phyloP scores from a whole-genome alignment of 2,329 filamentous ascomycete species.

The Neofusicoccum sp. region DNA sequence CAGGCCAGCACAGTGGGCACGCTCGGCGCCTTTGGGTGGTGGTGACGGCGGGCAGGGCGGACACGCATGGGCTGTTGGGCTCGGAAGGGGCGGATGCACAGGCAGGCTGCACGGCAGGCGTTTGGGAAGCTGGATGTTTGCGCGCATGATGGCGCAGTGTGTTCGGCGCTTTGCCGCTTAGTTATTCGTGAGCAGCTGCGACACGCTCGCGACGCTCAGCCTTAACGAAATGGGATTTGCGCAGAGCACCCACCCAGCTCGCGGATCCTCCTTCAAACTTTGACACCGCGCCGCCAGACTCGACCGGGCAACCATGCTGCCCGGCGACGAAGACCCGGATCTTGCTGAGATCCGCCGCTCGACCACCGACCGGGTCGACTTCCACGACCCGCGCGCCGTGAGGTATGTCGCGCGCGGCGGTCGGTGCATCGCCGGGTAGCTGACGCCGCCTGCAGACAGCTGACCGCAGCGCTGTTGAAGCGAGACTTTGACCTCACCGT shows the following conservation, averaged over 20 bases:
- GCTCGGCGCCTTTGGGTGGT: conserved; percentile 49
- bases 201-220: neutral
- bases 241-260: conserved; percentile 13
- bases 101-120: too few species aligned
- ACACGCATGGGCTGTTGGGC: neutral
- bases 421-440: conserved; percentile 8
- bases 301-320: conserved; percentile 12
- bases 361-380: conserved; percentile 66
- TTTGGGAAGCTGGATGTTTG: too few species aligned
- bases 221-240: conserved; percentile 14
- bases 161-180: too few species aligned
- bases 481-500: conserved; percentile 72
- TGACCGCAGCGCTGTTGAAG: conserved; percentile 76
- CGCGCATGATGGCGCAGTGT: too few species aligned
- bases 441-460: conserved; percentile 42
- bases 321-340: conserved; percentile 11
- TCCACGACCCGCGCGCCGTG: conserved; percentile 72
- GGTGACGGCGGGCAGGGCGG: neutral
- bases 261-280: conserved; percentile 16
- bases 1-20: conserved; percentile 40
- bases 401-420: conserved; percentile 54
- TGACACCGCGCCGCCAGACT: conserved; percentile 6
- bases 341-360: conserved; percentile 17
- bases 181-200: neutral
- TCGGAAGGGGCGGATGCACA: neutral